Evolutionary conservation across 495 filamentous ascomycete genomes (phyloP), one percentile per base, ranked within the genome.

Genomic region (Aspergillus funiculosus): DNA sequence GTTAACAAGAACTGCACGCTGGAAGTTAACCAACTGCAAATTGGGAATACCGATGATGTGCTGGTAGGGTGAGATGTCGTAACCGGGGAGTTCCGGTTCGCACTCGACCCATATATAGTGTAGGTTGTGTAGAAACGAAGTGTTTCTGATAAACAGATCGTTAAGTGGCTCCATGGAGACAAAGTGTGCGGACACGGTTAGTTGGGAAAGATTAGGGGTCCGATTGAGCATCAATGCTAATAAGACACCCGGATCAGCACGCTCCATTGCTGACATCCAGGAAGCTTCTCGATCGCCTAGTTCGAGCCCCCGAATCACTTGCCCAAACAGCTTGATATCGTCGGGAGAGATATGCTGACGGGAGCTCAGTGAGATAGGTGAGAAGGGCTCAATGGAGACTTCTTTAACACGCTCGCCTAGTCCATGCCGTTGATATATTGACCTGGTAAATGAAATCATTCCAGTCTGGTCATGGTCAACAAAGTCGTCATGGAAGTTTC

Each of bases 131-230:
- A 63, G 18, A 6, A 57, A 42, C 7, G 48, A 39, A 14, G 58
- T 58, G 14, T 53, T 24, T 17, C 18, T 51, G 9, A 5, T 15
- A 11, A 56, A 57, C 9, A 63, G 46, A 10, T 43, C 11, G 22
- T n/a, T 15, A 9, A 57, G 13, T 7, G 55, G 48, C 6, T 45
- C 29, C 32, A 24, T 43, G 21, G 17, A 50, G 11, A 48, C 17
- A 10, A 48, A 10, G 10, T 28, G 37, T 2, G 43, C 51, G 2
- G 53, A 42, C 1, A 64, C 14, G 36, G 13, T 34, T 8, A 64
- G 40, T 4, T n/a, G 5, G 10, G 44, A 50, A 28, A 64, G 27
- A 35, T 64, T 64, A 1, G 61, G 58, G 1, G 58, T 51, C 22
- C 53, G 50, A 26, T 29, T 56, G 26, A 52, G 8, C 4, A 59